Conservation (phyloP, 768 basidiomycete species). For the Cubamyces lactineus region DNA sequence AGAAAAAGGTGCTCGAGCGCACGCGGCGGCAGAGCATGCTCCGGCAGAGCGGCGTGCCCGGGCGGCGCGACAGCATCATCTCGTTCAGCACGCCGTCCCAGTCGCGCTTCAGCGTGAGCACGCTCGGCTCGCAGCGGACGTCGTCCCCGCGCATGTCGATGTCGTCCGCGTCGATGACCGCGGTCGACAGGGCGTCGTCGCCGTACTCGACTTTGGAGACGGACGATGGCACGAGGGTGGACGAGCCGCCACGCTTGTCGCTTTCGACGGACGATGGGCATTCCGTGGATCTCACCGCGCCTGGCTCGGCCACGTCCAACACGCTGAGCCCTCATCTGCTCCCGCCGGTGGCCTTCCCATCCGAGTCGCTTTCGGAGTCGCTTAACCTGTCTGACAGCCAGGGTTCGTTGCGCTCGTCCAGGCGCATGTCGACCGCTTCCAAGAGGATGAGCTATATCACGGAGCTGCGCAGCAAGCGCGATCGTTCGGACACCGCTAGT, state of each 20-base stretch:
- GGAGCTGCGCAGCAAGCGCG: constrained; percentile 79
- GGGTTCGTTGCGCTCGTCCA: constrained; percentile 45
- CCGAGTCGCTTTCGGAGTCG: constrained; percentile 81
- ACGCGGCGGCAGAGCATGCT: constrained; percentile 91
- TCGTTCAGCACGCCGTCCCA: constrained; percentile 50
- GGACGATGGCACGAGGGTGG: constrained; percentile 8
- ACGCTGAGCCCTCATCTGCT: constrained; percentile 57
- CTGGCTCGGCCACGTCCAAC: constrained; percentile 40
- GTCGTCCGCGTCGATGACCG: constrained; percentile 20
- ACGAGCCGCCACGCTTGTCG: constrained; percentile 68
- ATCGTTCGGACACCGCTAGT: constrained; percentile 87
- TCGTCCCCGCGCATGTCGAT: constrained; percentile 36
- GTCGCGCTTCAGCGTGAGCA: constrained; percentile 68
- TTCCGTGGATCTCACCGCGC: constrained; percentile 61
- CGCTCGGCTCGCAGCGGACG: constrained; percentile 47
- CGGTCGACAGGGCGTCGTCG: constrained; percentile 20
- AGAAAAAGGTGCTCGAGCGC: constrained; percentile 88
- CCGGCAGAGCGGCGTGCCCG: constrained; percentile 52
- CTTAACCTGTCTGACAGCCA: constrained; percentile 50
- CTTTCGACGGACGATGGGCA: constrained; percentile 75
- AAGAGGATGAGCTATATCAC: constrained; percentile 82
- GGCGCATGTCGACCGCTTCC: constrained; percentile 44
- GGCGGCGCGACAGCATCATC: constrained; percentile 51
- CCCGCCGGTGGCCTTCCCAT: constrained; percentile 78
- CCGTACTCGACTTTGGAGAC: constrained; percentile 18